phyloP scores from a whole-genome alignment of 441 rosid genomes.

The Rhodomyrtus psidioides region DNA sequence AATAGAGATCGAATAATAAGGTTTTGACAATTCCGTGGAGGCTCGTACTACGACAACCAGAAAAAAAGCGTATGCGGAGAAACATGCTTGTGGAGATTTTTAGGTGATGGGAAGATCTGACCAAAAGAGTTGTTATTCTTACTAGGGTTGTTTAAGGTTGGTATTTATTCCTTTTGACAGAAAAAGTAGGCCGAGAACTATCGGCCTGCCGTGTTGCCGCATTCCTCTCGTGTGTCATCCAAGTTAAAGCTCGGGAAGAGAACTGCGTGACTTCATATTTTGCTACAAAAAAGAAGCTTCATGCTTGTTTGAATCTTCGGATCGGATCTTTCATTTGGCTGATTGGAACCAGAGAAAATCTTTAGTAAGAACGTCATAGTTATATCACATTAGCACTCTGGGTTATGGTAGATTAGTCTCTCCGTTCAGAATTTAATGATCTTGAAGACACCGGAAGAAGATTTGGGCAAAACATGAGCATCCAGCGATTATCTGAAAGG shows the following conservation, averaged over 20 bases:
- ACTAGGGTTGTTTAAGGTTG: not conserved
- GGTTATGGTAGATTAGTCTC: not conserved
- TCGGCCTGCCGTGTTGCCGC: not conserved
- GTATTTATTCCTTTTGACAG: not conserved
- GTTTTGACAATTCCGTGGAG: not conserved
- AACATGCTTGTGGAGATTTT: not conserved
- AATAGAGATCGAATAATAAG: not conserved
- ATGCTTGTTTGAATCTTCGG: not conserved
- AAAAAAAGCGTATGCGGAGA: not conserved
- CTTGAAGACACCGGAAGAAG: not conserved
- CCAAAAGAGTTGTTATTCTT: not conserved
- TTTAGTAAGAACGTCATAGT: not conserved
- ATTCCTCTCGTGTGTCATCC: not conserved
- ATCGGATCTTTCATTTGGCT: not conserved
- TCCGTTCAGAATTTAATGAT: not conserved
- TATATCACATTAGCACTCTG: not conserved
- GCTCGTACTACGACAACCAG: not conserved
- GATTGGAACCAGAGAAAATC: not conserved
- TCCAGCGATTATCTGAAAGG: not conserved
- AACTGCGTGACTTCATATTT: not conserved
- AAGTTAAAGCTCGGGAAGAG: not conserved
- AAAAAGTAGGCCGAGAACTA: not conserved
- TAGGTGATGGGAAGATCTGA: not conserved
- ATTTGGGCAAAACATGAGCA: not conserved
- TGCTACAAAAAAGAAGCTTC: not conserved